Evolutionary conservation across 2,329 filamentous ascomycete genomes (phyloP), one percentile per base, ranked within the genome.

Genomic region (Alternaria gansuensis): DNA sequence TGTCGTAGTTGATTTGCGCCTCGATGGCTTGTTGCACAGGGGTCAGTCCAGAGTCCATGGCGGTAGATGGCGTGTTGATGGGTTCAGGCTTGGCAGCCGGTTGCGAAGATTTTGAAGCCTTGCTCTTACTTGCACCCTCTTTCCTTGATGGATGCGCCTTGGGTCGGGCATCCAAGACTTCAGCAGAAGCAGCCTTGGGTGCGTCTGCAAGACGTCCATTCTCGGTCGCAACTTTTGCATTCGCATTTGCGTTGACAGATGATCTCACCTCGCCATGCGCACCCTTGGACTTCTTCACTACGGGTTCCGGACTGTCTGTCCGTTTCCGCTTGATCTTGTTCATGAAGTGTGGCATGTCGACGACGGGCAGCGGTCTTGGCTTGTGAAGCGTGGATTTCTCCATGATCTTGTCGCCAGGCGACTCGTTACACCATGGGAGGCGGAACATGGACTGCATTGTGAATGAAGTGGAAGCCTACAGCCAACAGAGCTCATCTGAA

Each of bases 1-100:
- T 93, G 81, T 97, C 93, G 66, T 95, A 86, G 72, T 93, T 91
- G 77, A 98, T 90, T 78, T 97, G 91, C 62, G 92, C 88, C 74
- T 93, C 89, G 74, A 98, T 90, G 34, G 85, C 85, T 68, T 93
- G 88, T 73, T 87, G 87, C 63, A 90, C 84, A 57, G 81, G 82
- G 36, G 76, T 88, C 62, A 72, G 56, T 53, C 65, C 68, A 31
- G 71, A 64, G 36, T 67, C 69, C 63, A 72, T 74, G 62, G 70
- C 60, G 34, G 68, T 59, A 7, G 67, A 59, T 45, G 69, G 57
- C 28, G 63, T 62, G 62, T 62, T 64, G 68, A 58, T 57, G 55
- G 70, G 52, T 51, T 66, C 66, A 44, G 68, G 46, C 64, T 70
- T 70, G 58, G 59, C 61, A 58, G 64, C 43, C 48, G 64, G 43